A percentile compares a stretch with the other conserved stretches of the same genome.
phyloP scores from a whole-genome alignment of 129 eudicot genomes.

The Saposhnikovia divaricata region DNA sequence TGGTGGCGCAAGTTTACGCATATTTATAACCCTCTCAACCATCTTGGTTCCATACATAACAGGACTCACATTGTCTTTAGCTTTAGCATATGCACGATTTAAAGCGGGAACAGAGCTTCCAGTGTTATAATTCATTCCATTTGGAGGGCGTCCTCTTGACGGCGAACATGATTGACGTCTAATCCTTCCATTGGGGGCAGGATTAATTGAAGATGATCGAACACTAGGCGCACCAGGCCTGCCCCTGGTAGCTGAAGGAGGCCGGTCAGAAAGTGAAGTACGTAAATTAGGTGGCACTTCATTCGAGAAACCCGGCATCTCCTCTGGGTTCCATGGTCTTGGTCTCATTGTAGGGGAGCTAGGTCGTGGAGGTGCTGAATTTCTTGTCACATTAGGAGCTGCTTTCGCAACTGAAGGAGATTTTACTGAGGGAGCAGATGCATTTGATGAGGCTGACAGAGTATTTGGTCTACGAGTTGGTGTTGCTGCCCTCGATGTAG shows the following conservation, averaged over 20 bases:
- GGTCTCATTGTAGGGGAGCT: slow-evolving; percentile 71
- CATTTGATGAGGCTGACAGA: slow-evolving; percentile 29
- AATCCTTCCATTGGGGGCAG: slow-evolving; percentile 54
- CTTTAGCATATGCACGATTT: slow-evolving; percentile 72
- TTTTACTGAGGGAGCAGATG: slow-evolving; percentile 35
- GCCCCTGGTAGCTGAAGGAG: slow-evolving; percentile 65
- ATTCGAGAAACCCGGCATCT: slow-evolving; percentile 88
- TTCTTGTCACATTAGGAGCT: slow-evolving; percentile 33
- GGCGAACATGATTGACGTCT: slow-evolving; percentile 96
- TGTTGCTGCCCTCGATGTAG: slow-evolving; percentile 57
- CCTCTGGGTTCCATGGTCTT: slow-evolving; percentile 85
- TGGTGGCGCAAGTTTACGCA: slow-evolving; percentile 88
- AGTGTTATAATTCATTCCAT: slow-evolving; percentile 45
- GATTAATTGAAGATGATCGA: slow-evolving; percentile 82
- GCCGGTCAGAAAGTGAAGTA: slow-evolving; percentile 82
- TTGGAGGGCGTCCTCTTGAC: slow-evolving; percentile 81
- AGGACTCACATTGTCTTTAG: slow-evolving; percentile 71
- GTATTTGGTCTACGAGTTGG: slow-evolving; percentile 71
- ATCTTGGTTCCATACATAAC: slow-evolving; percentile 69
- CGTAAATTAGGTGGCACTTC: slow-evolving; percentile 91
- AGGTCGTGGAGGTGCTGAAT: slow-evolving; percentile 41
- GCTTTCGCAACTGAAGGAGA: slow-evolving; percentile 31
- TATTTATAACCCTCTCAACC: slow-evolving; percentile 88
- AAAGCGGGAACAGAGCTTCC: slow-evolving; percentile 85
- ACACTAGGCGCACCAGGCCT: slow-evolving; percentile 80